Conservation (phyloP, 2,329 filamentous ascomycete genomes). For the Exophiala sideris region DNA sequence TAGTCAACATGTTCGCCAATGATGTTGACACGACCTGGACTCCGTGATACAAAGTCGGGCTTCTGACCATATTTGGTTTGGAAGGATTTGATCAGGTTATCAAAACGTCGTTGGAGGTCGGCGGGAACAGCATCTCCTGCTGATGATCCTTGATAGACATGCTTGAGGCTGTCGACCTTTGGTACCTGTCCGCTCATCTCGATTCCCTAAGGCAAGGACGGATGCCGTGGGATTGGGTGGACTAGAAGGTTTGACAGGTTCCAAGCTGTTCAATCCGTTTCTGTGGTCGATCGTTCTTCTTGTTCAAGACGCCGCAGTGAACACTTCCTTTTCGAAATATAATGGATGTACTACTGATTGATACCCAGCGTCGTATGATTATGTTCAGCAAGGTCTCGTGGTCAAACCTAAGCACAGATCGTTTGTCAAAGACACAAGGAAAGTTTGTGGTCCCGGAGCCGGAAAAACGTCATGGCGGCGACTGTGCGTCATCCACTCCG, state of each 20-base stretch:
- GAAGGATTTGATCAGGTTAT: slow-evolving; percentile 68
- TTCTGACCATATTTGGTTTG: slow-evolving; percentile 63
- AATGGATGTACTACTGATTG: too few relatives aligned
- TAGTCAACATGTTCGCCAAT: slow-evolving; percentile 99
- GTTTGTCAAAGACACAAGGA: too few relatives aligned
- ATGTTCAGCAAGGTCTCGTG: too few relatives aligned
- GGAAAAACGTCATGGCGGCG: slow-evolving; percentile 16
- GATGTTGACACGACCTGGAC: slow-evolving; percentile 93
- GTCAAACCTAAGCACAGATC: too few relatives aligned
- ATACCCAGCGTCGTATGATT: too few relatives aligned
- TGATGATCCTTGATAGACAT: slow-evolving; percentile 26
- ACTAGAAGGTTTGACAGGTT: too few relatives aligned
- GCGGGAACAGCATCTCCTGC: slow-evolving; percentile 71
- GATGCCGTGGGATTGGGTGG: background rate
- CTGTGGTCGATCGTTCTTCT: too few relatives aligned
- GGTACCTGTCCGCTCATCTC: slow-evolving; percentile 24
- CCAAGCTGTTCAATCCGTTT: too few relatives aligned
- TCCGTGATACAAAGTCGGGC: slow-evolving; percentile 80
- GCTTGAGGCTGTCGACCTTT: slow-evolving; percentile 23
- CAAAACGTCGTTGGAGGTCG: slow-evolving; percentile 71
- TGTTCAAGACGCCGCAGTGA: too few relatives aligned
- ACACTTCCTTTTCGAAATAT: too few relatives aligned
- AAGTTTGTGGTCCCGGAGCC: background rate
- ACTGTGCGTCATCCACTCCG: background rate
- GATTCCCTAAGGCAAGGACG: background rate